These are phyloP conservation scores for Oryza coarctata DNA, from an alignment of 176 grass and related monocot genomes.

Conservation along the genomic window DNA sequence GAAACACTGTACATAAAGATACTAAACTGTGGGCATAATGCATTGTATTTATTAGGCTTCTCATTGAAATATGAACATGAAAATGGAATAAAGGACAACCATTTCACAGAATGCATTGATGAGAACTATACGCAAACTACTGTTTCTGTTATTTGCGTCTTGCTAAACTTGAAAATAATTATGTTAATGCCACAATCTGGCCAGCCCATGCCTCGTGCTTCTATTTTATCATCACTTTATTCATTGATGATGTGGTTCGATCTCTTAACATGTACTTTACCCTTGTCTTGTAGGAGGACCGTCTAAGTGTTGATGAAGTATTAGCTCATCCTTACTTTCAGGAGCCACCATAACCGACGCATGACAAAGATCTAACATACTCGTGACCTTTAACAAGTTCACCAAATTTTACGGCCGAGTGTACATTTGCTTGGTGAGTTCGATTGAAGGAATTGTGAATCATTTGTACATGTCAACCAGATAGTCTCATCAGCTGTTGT, in stretches of 20 bases:
- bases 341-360: constrained; percentile 25
- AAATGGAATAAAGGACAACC: background rate
- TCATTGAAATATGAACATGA: background rate
- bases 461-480: background rate
- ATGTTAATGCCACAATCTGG: background rate
- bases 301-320: constrained; percentile 81
- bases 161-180: constrained; percentile 11
- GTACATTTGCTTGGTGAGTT: background rate
- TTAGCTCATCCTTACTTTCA: constrained; percentile 89
- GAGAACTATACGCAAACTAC: background rate
- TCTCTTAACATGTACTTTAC: background rate
- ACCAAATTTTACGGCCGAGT: background rate
- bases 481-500: background rate
- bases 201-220: background rate
- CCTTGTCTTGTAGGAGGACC: constrained; percentile 62
- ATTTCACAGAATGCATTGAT: background rate
- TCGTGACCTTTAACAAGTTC: background rate
- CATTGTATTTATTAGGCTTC: background rate
- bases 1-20: background rate
- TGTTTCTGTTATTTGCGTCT: background rate
- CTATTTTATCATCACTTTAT: background rate
- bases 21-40: background rate
- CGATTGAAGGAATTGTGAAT: background rate
- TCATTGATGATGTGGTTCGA: constrained; percentile 5
- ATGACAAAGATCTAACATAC: background rate